These are phyloP conservation scores for Viola odorata DNA, from an alignment of 345 rosid genomes.

Conservation along the genomic window DNA sequence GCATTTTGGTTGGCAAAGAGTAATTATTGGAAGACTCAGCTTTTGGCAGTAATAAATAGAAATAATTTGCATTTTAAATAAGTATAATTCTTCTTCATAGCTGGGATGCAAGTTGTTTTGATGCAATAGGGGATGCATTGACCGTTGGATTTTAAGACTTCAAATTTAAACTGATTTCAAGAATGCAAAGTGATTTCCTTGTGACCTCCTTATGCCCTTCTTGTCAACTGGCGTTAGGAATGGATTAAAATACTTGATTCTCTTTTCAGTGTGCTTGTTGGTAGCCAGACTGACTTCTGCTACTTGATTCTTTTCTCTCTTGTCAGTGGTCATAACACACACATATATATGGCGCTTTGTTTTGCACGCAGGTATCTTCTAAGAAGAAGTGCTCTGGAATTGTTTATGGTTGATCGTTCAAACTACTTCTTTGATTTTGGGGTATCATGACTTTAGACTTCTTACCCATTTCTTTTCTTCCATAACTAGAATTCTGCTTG, in stretches of 20 bases:
- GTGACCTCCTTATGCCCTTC: too few relatives aligned
- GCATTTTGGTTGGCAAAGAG: too few relatives aligned
- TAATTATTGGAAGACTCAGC: too few relatives aligned
- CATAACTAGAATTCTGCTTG: slow-evolving; percentile 1
- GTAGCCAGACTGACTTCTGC: too few relatives aligned
- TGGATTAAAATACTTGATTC: too few relatives aligned
- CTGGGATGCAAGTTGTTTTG: not conserved
- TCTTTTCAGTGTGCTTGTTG: too few relatives aligned
- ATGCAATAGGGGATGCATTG: not conserved
- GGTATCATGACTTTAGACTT: slow-evolving; percentile 43
- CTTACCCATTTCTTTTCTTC: slow-evolving; percentile 1
- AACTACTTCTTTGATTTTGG: slow-evolving; percentile 96
- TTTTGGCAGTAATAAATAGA: too few relatives aligned
- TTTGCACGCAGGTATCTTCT: slow-evolving; percentile 61
- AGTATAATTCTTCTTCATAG: not conserved
- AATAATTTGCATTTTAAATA: too few relatives aligned
- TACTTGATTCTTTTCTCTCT: slow-evolving; percentile 13
- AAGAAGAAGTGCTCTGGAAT: slow-evolving; percentile 94
- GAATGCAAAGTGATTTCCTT: too few relatives aligned
- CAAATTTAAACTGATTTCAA: too few relatives aligned
- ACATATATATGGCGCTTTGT: not conserved
- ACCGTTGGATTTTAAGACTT: not conserved
- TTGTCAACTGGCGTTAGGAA: too few relatives aligned
- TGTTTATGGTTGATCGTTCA: slow-evolving; percentile 94
- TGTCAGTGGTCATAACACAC: not conserved